Conservation (phyloP, 306 rosid species). For the Sesbania bispinosa region DNA sequence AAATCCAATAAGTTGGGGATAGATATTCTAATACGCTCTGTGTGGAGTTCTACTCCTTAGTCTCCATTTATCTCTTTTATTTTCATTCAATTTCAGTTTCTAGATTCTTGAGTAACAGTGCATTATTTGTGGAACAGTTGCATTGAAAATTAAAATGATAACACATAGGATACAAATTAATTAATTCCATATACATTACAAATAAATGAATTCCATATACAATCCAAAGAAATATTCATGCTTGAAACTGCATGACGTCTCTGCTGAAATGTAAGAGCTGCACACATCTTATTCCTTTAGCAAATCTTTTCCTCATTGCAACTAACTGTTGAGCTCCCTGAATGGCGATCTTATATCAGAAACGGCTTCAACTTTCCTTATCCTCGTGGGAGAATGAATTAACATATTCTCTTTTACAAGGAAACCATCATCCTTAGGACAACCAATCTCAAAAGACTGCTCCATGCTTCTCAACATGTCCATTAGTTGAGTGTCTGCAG, state of each 20-base stretch:
- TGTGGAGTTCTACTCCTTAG: too few species aligned
- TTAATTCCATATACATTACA: too few species aligned
- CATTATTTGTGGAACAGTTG: background rate
- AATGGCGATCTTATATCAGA: slow-evolving; percentile 62
- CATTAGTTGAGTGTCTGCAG: slow-evolving; percentile 51
- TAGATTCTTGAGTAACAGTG: background rate
- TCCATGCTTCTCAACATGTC: slow-evolving; percentile 50
- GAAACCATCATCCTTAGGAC: slow-evolving; percentile 33
- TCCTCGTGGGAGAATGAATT: slow-evolving; percentile 32
- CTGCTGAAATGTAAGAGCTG: background rate
- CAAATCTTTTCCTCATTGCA: background rate
- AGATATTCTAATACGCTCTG: too few species aligned
- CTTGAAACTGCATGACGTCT: slow-evolving; percentile 21
- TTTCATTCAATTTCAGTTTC: background rate
- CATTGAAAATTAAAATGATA: background rate
- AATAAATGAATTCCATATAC: slow-evolving; percentile 10
- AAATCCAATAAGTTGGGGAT: too few species aligned
- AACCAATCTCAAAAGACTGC: slow-evolving; percentile 36
- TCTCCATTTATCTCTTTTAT: too few species aligned
- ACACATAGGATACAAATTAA: slow-evolving; percentile 7
- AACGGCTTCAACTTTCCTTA: slow-evolving; percentile 43
- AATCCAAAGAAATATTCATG: slow-evolving; percentile 16
- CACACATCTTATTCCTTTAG: slow-evolving; percentile 17
- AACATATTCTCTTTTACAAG: slow-evolving; percentile 44
- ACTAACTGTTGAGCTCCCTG: slow-evolving; percentile 58